Conservation (phyloP, 768 basidiomycete genomes). For the Amanita pallidorosea region DNA sequence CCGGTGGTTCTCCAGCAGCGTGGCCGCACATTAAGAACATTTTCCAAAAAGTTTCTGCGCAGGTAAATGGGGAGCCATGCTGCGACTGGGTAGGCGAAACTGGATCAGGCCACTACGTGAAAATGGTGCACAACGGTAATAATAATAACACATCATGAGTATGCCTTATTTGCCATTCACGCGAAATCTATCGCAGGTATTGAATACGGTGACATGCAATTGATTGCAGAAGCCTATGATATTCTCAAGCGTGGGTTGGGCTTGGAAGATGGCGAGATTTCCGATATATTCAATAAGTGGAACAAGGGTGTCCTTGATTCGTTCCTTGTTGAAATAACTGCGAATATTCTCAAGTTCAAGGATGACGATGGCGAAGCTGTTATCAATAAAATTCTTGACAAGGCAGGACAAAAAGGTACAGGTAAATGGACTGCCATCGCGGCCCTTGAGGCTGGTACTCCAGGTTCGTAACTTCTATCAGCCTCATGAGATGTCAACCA, state of each 20-base stretch:
- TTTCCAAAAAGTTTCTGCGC: slow-evolving; percentile 96
- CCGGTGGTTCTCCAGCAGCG: slow-evolving; percentile 87
- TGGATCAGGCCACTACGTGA: slow-evolving; percentile 96
- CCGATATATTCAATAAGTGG: slow-evolving; percentile 89
- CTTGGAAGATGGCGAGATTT: slow-evolving; percentile 79
- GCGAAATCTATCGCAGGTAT: slow-evolving; percentile 56
- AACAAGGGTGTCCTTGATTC: slow-evolving; percentile 99
- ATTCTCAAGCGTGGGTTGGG: slow-evolving; percentile 96
- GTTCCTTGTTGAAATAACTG: slow-evolving; percentile 97
- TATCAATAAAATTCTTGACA: slow-evolving; percentile 88
- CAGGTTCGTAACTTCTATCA: slow-evolving; percentile 39
- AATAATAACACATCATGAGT: slow-evolving; percentile 6
- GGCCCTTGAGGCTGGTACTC: slow-evolving; percentile 85
- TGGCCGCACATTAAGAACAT: slow-evolving; percentile 98
- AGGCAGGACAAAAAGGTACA: slow-evolving; percentile 98
- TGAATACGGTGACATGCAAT: slow-evolving; percentile 99
- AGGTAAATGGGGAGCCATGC: slow-evolving; percentile 91
- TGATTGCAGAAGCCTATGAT: slow-evolving; percentile 98
- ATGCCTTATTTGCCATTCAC: slow-evolving; percentile 6
- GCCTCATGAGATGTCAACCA: background rate
- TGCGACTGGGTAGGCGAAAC: slow-evolving; percentile 99
- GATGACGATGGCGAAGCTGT: slow-evolving; percentile 91
- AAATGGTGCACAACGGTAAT: slow-evolving; percentile 97
- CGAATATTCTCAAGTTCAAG: slow-evolving; percentile 94
- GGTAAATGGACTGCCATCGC: slow-evolving; percentile 99